Evolutionary conservation across 2,329 filamentous ascomycete genomes (phyloP), one percentile per base, ranked within the genome.

Genomic region (Coniochaeta hoffmannii): DNA sequence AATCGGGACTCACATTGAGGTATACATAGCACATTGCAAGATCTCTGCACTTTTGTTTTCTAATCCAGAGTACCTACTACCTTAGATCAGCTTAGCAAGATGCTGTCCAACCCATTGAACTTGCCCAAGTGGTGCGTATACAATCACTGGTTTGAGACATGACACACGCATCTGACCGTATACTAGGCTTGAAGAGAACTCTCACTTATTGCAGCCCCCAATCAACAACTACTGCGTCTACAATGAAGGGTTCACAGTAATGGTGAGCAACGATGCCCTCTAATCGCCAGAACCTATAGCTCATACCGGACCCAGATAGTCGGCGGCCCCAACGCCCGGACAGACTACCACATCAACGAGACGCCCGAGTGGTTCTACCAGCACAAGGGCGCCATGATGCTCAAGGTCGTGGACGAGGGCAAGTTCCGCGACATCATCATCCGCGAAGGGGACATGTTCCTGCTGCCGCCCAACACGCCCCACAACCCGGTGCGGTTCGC

Each of bases 361-460:
- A 97, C 93, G 0, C 86, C 94, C 12, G 94, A 97, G 72, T 97
- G 92, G 87, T 99, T 97, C 83, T 97, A 94, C 80, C 93, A 97
- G 73, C 85, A 96, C 81, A 86, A 86, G 65, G 94, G 94, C 62
- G 86, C 87, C 62, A 97, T 97, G 93, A 79, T 94, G 56, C 87
- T 99, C 63, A 96, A 95, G 69, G 88, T 94, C 15, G 89, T 97
- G 60, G 90, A 97, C 66, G 71, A 78, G 56, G 70, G 78, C 69
- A 58, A 74, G 50, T 96, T 96, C 73, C 81, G 85, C 61, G 93
- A 97, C 72, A 83, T 97, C 60, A 79, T 91, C 67, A 96, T 97
- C 74, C 81, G 86, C 65, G 90, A 97, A 74, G 93, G 93, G 60
- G 91, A 94, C 63, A 88, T 97, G 82, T 97, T 96, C 71, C 78